Evolutionary conservation across 2,329 filamentous ascomycete species (phyloP).

Genomic region (Sphaerulina musiva): DNA sequence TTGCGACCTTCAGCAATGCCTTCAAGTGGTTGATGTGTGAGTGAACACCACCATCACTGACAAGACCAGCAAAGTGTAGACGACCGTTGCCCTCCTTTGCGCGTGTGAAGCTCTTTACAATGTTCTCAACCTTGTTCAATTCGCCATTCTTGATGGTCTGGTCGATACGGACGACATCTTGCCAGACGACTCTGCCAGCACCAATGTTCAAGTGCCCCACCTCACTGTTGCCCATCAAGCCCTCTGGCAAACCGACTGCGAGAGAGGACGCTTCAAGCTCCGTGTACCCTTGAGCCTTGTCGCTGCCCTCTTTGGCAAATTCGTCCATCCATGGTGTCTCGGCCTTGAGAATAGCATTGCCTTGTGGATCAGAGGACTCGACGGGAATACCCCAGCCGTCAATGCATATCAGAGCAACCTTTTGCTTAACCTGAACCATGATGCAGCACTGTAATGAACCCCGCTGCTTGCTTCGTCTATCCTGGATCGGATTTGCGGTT

Average conservation of each 20-base stretch:
- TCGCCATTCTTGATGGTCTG: slow-evolving; percentile 81
- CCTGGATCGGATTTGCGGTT: not conserved
- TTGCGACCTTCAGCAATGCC: slow-evolving; percentile 79
- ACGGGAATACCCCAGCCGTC: slow-evolving; percentile 94
- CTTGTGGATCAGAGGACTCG: slow-evolving; percentile 63
- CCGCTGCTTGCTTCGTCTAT: not conserved
- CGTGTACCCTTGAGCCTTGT: slow-evolving; percentile 75
- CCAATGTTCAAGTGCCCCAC: slow-evolving; percentile 98
- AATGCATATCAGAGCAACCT: slow-evolving; percentile 81
- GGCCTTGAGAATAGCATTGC: slow-evolving; percentile 91
- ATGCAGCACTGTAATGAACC: slow-evolving; percentile 13
- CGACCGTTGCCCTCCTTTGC: slow-evolving; percentile 86
- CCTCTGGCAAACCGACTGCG: slow-evolving; percentile 90
- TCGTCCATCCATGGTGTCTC: slow-evolving; percentile 92
- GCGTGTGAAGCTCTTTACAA: slow-evolving; percentile 68
- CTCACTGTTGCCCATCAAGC: slow-evolving; percentile 98
- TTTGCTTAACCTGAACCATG: slow-evolving; percentile 63
- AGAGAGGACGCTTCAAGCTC: slow-evolving; percentile 93
- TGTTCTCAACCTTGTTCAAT: slow-evolving; percentile 66
- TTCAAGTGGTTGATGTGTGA: slow-evolving; percentile 92
- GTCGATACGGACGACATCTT: slow-evolving; percentile 86
- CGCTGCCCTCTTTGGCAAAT: slow-evolving; percentile 60
- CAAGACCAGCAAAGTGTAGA: slow-evolving; percentile 82
- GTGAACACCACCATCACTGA: slow-evolving; percentile 94
- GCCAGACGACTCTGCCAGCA: slow-evolving; percentile 95